Evolutionary conservation across 805 yeast genomes (phyloP).

Genomic region (Candida tallmaniae): DNA sequence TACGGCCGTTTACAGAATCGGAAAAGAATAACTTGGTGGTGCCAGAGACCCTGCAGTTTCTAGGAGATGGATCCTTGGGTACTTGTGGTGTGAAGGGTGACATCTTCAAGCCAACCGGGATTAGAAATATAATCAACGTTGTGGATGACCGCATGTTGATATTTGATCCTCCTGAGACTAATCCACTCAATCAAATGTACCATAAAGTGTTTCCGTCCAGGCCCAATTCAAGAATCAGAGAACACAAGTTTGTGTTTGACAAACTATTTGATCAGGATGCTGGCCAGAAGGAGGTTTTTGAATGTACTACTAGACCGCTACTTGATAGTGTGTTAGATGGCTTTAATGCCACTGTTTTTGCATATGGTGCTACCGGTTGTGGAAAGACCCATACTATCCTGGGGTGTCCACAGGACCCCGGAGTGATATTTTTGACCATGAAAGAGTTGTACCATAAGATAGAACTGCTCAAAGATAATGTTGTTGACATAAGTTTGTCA

Average conservation of each 20-base stretch:
- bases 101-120: conserved; percentile 40
- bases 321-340: conserved; percentile 78
- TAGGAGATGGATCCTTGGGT: conserved; percentile 52
- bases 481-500: conserved; percentile 59
- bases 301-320: conserved; percentile 63
- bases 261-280: conserved; percentile 63
- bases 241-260: conserved; percentile 81
- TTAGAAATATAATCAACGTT: conserved; percentile 69
- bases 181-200: conserved; percentile 54
- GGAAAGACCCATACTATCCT: conserved; percentile 93
- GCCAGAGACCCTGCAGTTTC: conserved; percentile 37
- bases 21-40: conserved; percentile 50
- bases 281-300: conserved; percentile 64
- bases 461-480: conserved; percentile 45
- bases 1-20: conserved; percentile 68
- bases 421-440: conserved; percentile 75
- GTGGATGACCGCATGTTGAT: conserved; percentile 83
- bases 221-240: conserved; percentile 49
- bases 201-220: conserved; percentile 34
- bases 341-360: conserved; percentile 85
- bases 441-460: conserved; percentile 65
- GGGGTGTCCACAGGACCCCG: conserved; percentile 71
- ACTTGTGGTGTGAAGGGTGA: conserved; percentile 1
- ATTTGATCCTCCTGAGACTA: conserved; percentile 78
- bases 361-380: conserved; percentile 97